phyloP scores from a whole-genome alignment of 2,329 filamentous ascomycete genomes.

The Colletotrichum plurivorum region DNA sequence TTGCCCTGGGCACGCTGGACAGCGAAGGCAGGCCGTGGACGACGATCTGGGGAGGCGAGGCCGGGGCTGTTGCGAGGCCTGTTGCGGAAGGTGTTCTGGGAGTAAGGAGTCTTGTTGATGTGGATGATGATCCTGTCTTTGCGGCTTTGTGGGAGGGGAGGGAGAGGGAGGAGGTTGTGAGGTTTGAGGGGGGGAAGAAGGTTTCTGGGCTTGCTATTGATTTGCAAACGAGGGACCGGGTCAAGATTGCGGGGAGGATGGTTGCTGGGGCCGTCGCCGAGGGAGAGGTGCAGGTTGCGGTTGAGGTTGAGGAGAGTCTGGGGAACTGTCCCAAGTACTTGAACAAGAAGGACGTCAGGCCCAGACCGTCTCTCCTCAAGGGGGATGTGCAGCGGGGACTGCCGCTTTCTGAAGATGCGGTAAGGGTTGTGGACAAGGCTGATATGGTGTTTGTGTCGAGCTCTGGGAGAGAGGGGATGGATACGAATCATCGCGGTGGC shows the following conservation, averaged over 20 bases:
- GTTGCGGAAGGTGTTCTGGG: constrained; percentile 76
- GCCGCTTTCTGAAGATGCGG: constrained; percentile 66
- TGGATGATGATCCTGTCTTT: constrained; percentile 78
- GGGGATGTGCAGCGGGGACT: constrained; percentile 47
- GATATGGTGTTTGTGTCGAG: constrained; percentile 87
- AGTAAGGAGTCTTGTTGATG: constrained; percentile 73
- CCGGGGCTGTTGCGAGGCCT: constrained; percentile 73
- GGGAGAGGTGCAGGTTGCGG: constrained; percentile 68
- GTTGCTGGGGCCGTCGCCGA: constrained; percentile 70
- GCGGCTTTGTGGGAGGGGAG: constrained; percentile 70
- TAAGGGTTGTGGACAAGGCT: constrained; percentile 72
- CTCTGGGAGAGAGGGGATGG: constrained; percentile 76
- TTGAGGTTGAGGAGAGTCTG: constrained; percentile 79
- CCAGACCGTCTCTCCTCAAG: constrained; percentile 33
- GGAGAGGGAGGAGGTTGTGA: constrained; percentile 53
- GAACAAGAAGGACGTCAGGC: constrained; percentile 77
- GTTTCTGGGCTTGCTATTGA: constrained; percentile 73
- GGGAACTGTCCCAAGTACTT: constrained; percentile 92
- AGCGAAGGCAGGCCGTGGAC: constrained; percentile 78
- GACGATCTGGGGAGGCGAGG: constrained; percentile 81
- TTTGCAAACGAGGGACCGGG: constrained; percentile 75
- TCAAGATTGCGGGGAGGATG: constrained; percentile 82
- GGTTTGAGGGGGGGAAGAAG: constrained; percentile 51
- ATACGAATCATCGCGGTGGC: constrained; percentile 86
- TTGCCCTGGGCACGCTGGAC: constrained; percentile 83